A percentile compares a stretch with the other conserved stretches of the same genome.
Conservation (phyloP, 2,329 filamentous ascomycete genomes). For the Neofusicoccum sp. region DNA sequence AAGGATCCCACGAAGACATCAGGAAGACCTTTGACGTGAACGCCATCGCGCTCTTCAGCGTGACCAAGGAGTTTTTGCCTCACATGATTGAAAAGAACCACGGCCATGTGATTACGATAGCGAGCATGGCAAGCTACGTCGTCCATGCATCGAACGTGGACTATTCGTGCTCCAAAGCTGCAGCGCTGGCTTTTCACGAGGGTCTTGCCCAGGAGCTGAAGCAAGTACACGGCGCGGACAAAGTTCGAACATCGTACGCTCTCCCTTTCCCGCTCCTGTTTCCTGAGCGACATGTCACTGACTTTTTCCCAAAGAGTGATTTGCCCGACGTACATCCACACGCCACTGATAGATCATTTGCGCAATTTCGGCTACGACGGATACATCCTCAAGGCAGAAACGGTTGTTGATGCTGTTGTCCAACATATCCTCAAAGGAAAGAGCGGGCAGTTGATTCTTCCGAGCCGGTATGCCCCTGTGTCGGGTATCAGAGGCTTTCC, state of each 20-base stretch:
- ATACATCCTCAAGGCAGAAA: slow-evolving; percentile 36
- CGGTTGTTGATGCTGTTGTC: slow-evolving; percentile 42
- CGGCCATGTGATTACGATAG: slow-evolving; percentile 59
- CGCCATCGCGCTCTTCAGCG: slow-evolving; percentile 34
- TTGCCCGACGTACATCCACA: slow-evolving; percentile 43
- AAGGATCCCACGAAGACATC: slow-evolving; percentile 30
- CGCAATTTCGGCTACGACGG: slow-evolving; percentile 19
- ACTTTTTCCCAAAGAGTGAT: slow-evolving; percentile 25
- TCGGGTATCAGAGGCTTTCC: no score
- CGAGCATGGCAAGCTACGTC: slow-evolving; percentile 46
- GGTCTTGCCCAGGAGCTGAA: slow-evolving; percentile 41
- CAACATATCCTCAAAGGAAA: slow-evolving; percentile 39
- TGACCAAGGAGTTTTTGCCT: slow-evolving; percentile 34
- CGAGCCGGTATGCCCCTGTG: slow-evolving; percentile 12
- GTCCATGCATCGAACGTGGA: slow-evolving; percentile 47
- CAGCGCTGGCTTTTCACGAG: slow-evolving; percentile 55
- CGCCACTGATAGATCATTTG: slow-evolving; percentile 38
- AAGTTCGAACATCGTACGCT: not conserved
- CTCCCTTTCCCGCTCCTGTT: not conserved
- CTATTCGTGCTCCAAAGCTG: slow-evolving; percentile 53
- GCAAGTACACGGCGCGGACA: slow-evolving; percentile 33
- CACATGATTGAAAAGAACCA: slow-evolving; percentile 36
- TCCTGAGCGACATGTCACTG: not conserved
- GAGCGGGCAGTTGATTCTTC: slow-evolving; percentile 42
- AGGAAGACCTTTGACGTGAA: slow-evolving; percentile 38